Evolutionary conservation across 768 basidiomycete species (phyloP).

Genomic region (Daedaleopsis nitida): DNA sequence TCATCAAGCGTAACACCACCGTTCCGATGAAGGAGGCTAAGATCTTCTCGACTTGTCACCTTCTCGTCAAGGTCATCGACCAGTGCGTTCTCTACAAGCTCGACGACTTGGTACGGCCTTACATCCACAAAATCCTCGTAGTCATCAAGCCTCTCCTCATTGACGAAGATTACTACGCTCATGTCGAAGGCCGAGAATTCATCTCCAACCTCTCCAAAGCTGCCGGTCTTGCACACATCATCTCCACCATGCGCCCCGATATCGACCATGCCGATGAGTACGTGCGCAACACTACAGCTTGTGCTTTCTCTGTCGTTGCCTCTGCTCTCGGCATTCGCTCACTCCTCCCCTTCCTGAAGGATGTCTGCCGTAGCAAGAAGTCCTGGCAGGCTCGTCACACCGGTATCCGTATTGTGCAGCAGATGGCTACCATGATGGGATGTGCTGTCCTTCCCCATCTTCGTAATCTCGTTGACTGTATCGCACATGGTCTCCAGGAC

Average conservation of each 20-base stretch:
- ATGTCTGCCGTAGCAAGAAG: constrained; percentile 98
- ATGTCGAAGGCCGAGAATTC: constrained; percentile 98
- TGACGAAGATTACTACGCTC: constrained; percentile 95
- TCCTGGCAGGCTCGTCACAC: constrained; percentile 99
- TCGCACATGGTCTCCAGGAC: constrained; percentile 89
- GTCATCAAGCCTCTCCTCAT: constrained; percentile 99
- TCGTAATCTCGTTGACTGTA: constrained; percentile 94
- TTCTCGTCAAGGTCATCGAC: constrained; percentile 98
- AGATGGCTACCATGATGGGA: constrained; percentile 99
- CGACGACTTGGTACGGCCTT: constrained; percentile 97
- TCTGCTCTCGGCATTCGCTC: constrained; percentile 98
- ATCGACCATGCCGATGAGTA: constrained; percentile 99
- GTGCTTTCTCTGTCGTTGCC: constrained; percentile 98
- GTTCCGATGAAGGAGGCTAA: constrained; percentile 99
- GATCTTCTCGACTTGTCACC: constrained; percentile 96
- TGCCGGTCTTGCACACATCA: constrained; percentile 99
- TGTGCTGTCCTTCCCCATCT: constrained; percentile 97
- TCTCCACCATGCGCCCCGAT: constrained; percentile 99
- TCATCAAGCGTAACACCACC: constrained; percentile 98
- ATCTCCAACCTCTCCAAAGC: constrained; percentile 99
- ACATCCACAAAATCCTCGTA: constrained; percentile 99
- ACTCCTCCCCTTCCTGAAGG: constrained; percentile 96
- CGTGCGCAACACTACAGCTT: constrained; percentile 97
- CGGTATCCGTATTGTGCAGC: constrained; percentile 98
- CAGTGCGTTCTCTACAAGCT: constrained; percentile 99